A percentile compares a stretch with the other conserved stretches of the same genome.
These are phyloP conservation scores for Alternaria triticina DNA, from an alignment of 2,329 filamentous ascomycete genomes.

Conservation along the genomic window DNA sequence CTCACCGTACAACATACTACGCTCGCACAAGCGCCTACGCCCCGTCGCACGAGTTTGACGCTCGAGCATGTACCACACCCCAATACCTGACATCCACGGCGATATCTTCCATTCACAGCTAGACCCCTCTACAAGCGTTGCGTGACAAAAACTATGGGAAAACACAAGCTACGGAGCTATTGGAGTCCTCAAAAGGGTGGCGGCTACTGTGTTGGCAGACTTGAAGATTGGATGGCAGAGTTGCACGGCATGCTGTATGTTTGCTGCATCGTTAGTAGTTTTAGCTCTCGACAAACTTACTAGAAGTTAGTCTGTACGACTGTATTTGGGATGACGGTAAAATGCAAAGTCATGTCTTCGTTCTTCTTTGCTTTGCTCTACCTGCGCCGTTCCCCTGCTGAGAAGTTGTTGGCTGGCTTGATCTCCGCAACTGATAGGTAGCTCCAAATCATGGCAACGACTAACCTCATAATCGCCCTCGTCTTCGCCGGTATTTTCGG, in stretches of 20 bases:
- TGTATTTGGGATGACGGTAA: neutral
- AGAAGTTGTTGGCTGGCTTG: no score
- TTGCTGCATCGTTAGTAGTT: neutral
- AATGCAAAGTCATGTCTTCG: neutral
- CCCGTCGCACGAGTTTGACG: neutral
- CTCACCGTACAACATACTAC: neutral
- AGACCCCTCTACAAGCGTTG: neutral
- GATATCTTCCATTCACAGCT: neutral
- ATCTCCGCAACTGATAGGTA: no score
- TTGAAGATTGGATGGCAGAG: no score
- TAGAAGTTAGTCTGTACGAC: neutral
- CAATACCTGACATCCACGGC: neutral
- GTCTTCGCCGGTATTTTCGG: conserved; percentile 30
- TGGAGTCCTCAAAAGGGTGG: no score
- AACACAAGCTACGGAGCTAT: no score
- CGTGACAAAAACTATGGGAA: neutral
- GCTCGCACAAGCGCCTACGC: neutral
- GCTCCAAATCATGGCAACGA: conserved; percentile 26
- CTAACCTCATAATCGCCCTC: conserved; percentile 24
- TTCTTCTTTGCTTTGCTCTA: no score
- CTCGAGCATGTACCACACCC: neutral
- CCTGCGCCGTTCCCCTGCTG: neutral
- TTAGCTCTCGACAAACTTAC: neutral
- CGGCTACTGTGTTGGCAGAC: neutral
- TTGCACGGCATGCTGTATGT: neutral